Base-by-base conservation (phyloP, 1,284 basidiomycete species). In the Tylopilus orsonianus region DNA sequence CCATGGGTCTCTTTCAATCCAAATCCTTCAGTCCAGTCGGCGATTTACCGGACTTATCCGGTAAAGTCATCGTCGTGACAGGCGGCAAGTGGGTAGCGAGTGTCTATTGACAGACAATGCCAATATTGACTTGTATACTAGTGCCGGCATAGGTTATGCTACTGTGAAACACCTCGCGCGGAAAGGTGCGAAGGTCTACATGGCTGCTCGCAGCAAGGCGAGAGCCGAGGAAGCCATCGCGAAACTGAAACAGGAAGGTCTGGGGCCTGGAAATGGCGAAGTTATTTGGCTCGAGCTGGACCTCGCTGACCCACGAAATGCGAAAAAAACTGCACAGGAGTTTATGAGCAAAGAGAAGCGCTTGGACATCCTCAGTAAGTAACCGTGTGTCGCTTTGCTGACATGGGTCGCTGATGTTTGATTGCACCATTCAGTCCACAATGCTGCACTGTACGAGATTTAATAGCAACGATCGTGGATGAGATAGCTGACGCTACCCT, bases 281-380 rank as follows among this genome's bases (percentile, higher is more conserved):
- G 60, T 82, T 13, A 51, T 71, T 3, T 79, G 71, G 65, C 58
- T 78, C 10, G 56, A 71, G 14, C 66, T 80, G 10, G 78, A 83
- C 53, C 62, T 81, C 37, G 54, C 61, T 24, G 70, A 75, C 33
- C 73, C 76, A 4, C 59, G 64, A 22, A 58, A 66, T 6, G 73
- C 74, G 9, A 75, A 73, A 54, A 54, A 61, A n/a, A 57, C 75
- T 2, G 81, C 74, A 0, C 69, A 75, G 46, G 69, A 67, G 22
- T 77, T 83, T 49, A 53, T 78, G 61, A 50, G 48, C 29, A 67
- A 62, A 34, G 81, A 83, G 56, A 60, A 60, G n/a, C 68, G 76
- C 30, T 59, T 82, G 33, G 80, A 83, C 52, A 62, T 81, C n/a
- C 61, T 82, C n/a, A 59, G 81, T 81, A 49, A 34, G 66, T 26